These are phyloP conservation scores for Yarrowia galli DNA, from an alignment of 1,139 yeast genomes.

Conservation along the genomic window DNA sequence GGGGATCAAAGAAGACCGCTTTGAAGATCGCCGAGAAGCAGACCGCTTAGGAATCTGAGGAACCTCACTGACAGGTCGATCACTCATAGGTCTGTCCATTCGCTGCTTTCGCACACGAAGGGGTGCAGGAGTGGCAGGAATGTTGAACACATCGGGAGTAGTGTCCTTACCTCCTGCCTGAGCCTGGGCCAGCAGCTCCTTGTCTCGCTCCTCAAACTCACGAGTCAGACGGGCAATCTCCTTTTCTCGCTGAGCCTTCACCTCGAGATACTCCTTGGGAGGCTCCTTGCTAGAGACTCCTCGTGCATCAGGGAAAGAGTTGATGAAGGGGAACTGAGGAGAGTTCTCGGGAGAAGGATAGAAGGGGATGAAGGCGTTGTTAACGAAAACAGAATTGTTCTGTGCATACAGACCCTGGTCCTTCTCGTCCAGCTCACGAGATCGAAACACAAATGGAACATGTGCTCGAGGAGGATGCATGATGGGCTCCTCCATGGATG, in stretches of 20 bases:
- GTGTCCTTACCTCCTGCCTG: background rate
- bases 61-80: conserved; percentile 1
- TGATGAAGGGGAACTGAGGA: conserved; percentile 39
- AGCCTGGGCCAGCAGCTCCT: background rate
- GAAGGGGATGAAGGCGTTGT: conserved; percentile 40
- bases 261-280: conserved; percentile 23
- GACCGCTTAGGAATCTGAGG: conserved; percentile 24
- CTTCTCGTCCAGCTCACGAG: conserved; percentile 42
- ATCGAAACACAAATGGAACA: conserved; percentile 42
- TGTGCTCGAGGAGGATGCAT: conserved; percentile 44
- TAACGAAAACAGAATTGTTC: conserved; percentile 17
- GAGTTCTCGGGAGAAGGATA: conserved; percentile 35
- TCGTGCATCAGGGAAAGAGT: conserved; percentile 32
- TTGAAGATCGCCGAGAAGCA: conserved; percentile 13
- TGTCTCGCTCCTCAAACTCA: conserved; percentile 21
- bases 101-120: conserved; percentile 21
- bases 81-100: background rate
- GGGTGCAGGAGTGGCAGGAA: conserved; percentile 17
- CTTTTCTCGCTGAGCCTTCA: conserved; percentile 22
- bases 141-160: background rate
- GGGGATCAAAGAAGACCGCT: conserved; percentile 7
- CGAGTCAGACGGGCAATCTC: conserved; percentile 34
- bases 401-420: conserved; percentile 18
- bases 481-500: conserved; percentile 40
- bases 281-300: conserved; percentile 23